Evolutionary conservation across 1,284 basidiomycete genomes (phyloP).

Genomic region (Cryptococcus sp.): DNA sequence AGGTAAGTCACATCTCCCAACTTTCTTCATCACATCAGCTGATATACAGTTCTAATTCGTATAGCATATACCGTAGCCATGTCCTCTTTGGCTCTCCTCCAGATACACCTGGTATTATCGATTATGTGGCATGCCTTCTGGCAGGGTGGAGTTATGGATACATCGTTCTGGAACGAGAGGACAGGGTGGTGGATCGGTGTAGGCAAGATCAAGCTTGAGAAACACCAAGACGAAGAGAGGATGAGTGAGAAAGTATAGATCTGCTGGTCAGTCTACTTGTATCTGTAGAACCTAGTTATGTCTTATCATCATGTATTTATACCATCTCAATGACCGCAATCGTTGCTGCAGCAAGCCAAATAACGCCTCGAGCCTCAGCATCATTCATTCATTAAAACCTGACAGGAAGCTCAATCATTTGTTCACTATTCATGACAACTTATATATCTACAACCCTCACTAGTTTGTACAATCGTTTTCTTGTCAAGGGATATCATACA

Average conservation of each 20-base stretch:
- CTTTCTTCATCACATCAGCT: not conserved
- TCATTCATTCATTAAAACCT: too few relatives aligned
- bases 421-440: not conserved
- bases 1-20: constrained; percentile 1
- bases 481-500: too few relatives aligned
- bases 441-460: too few relatives aligned
- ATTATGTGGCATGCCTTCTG: constrained; percentile 1
- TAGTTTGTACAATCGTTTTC: too few relatives aligned
- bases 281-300: not conserved
- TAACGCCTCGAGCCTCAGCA: too few relatives aligned
- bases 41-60: constrained; percentile 12
- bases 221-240: not conserved
- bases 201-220: not conserved
- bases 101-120: constrained; percentile 10
- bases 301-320: not conserved
- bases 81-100: constrained; percentile 6
- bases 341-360: too few relatives aligned
- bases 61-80: constrained; percentile 9
- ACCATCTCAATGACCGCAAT: too few relatives aligned
- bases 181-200: not conserved
- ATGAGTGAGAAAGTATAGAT: not conserved
- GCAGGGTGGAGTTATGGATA: not conserved
- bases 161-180: not conserved
- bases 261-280: not conserved
- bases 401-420: not conserved